Conservation (phyloP, 805 yeast species). For the Cyberlindnera mississippiensis region DNA sequence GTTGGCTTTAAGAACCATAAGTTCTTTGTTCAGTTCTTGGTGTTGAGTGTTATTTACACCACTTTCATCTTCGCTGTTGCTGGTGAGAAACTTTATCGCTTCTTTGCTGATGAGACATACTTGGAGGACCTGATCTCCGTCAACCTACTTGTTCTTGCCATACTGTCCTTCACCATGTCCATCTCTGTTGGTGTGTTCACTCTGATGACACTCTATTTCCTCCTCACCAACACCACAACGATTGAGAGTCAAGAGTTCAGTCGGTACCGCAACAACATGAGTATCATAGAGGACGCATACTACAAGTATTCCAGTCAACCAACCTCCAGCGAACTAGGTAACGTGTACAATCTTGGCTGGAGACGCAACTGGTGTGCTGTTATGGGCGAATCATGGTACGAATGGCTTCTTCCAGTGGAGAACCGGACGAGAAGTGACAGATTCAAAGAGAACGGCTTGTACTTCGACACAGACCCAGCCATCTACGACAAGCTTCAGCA, state of each 20-base stretch:
- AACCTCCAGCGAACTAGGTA: constrained; percentile 45
- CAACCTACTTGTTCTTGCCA: constrained; percentile 55
- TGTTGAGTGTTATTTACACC: constrained; percentile 49
- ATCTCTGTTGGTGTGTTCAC: constrained; percentile 57
- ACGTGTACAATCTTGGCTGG: constrained; percentile 73
- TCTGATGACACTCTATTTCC: constrained; percentile 53
- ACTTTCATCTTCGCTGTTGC: constrained; percentile 38
- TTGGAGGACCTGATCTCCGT: constrained; percentile 45
- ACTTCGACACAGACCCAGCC: constrained; percentile 44
- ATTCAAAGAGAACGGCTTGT: constrained; percentile 44
- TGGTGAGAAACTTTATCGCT: constrained; percentile 40
- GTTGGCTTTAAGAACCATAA: constrained; percentile 82
- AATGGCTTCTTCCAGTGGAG: constrained; percentile 69
- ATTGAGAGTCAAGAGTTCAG: constrained; percentile 65
- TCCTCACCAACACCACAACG: constrained; percentile 69
- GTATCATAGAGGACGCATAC: constrained; percentile 31
- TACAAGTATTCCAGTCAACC: constrained; percentile 41
- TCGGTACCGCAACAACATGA: constrained; percentile 40
- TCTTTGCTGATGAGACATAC: constrained; percentile 42
- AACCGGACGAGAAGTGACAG: constrained; percentile 28
- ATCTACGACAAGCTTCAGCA: constrained; percentile 37
- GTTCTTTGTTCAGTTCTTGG: constrained; percentile 69
- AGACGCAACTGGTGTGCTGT: constrained; percentile 58
- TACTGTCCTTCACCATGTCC: constrained; percentile 49
- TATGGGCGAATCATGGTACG: constrained; percentile 64